These are phyloP conservation scores for Cordyceps cateniannulata DNA, from an alignment of 2,329 filamentous ascomycete species.

Conservation along the genomic window DNA sequence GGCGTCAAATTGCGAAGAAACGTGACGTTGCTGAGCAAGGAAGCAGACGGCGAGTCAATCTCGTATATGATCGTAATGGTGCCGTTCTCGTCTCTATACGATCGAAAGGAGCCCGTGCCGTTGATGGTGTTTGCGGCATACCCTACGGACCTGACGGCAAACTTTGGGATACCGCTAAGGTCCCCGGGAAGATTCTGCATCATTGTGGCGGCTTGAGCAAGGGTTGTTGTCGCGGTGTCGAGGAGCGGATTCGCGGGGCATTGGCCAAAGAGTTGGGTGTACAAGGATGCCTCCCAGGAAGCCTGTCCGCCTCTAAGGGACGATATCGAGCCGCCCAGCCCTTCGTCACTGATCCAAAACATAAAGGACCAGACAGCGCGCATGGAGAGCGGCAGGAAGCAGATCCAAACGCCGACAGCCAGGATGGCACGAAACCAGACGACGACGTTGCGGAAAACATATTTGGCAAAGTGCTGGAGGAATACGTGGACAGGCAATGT, in stretches of 20 bases:
- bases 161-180: background rate
- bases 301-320: conserved; percentile 19
- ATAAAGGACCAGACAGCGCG: conserved; percentile 86
- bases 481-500: conserved; percentile 77
- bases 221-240: conserved; percentile 1
- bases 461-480: conserved; percentile 66
- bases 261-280: background rate
- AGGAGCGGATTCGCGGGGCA: conserved; percentile 2
- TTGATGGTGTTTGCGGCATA: background rate
- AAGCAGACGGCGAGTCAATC: conserved; percentile 17
- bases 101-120: background rate
- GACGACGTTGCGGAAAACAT: conserved; percentile 63
- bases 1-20: conserved; percentile 58
- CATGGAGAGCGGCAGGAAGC: conserved; percentile 84
- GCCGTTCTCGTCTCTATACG: conserved; percentile 8
- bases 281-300: background rate
- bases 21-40: conserved; percentile 50
- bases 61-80: conserved; percentile 3
- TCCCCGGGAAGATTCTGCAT: conserved; percentile 4
- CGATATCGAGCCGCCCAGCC: conserved; percentile 34
- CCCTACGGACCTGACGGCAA: background rate
- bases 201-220: conserved; percentile 8
- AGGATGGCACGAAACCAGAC: conserved; percentile 73
- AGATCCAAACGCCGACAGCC: conserved; percentile 82
- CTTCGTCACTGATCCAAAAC: conserved; percentile 90